Evolutionary conservation across 148 eudicot genomes (phyloP), one percentile per base, ranked within the genome.

Genomic region (Rhododendron vialii): DNA sequence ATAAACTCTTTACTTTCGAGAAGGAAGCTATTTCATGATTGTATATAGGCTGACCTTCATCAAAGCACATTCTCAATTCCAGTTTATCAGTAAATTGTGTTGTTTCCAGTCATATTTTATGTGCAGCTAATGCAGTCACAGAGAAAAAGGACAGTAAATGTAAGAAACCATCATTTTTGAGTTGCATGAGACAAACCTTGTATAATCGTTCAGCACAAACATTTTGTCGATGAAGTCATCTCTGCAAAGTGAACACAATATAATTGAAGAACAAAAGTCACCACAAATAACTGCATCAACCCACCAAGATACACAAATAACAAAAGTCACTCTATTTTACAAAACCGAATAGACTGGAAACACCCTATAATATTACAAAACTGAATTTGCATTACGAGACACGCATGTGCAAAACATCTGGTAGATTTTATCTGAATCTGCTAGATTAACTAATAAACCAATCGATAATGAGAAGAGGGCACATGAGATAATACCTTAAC

Each of bases 141-240:
- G 41, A 38, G 41, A 38, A 38, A 38, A 38, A 38, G 41, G 41
- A 38, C 6, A 38, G 41, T 38, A 38, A 38, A 38, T 38, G 41
- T 38, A 38, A 38, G 6, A 38, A 4, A 38, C 41, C 41, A 38
- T 4, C 41, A 38, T 38, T 38, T 38, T 38, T 38, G 41, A 38
- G 41, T 38, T 38, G 41, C 41, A 38, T 38, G 41, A 38, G 82
- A 92, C 89, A 33, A 83, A 93, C 96, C 96, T 93, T 89, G 93
- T 93, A 87, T 89, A 53, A 79, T 87, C 85, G 85, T 94, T 96
- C 87, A 96, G 90, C 82, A 89, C 88, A 51, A 92, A 87, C 95
- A 94, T 92, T 88, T 90, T 89, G 69, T 82, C 80, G 83, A 94
- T 92, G 76, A 96, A 96, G 67, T 89, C 96, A 88, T 92, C 96